Conservation (phyloP, 495 filamentous ascomycete genomes). For the Recurvomyces mirabilis region DNA sequence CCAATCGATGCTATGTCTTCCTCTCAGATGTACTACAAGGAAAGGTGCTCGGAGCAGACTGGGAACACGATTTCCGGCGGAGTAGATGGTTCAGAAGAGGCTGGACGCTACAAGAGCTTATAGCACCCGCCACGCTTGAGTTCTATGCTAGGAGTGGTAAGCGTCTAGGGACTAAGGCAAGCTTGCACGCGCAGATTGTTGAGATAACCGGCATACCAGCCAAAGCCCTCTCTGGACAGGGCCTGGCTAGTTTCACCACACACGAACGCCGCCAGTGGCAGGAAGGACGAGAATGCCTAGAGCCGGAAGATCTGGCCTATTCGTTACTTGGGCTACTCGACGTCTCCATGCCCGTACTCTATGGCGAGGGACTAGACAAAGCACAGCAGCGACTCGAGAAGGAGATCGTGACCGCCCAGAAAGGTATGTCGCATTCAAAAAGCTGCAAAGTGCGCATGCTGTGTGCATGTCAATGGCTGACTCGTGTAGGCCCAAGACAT, state of each 20-base stretch:
- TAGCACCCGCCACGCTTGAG: conserved; percentile 7
- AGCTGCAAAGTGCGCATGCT: neutral
- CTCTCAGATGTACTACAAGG: conserved; percentile 10
- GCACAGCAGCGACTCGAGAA: neutral
- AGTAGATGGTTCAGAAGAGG: conserved; percentile 16
- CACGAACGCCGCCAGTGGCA: conserved; percentile 4
- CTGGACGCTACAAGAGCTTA: conserved; percentile 21
- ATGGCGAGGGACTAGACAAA: conserved; percentile 11
- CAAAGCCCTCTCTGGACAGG: neutral
- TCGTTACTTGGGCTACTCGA: conserved; percentile 11
- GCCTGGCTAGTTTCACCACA: neutral
- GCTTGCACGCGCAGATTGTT: neutral
- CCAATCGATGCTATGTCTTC: conserved; percentile 13
- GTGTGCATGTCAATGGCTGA: neutral
- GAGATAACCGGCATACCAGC: neutral
- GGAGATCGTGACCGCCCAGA: neutral
- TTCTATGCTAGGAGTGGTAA: conserved; percentile 13
- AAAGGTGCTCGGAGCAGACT: neutral
- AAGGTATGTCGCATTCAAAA: neutral
- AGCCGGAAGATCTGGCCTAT: conserved; percentile 13
- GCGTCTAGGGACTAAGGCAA: conserved; percentile 1
- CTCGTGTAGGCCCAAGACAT: neutral
- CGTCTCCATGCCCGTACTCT: conserved; percentile 11
- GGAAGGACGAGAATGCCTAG: neutral
- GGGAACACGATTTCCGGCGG: conserved; percentile 1